These are phyloP conservation scores for Achaetomiella virescens DNA, from an alignment of 495 filamentous ascomycete genomes.

Conservation along the genomic window DNA sequence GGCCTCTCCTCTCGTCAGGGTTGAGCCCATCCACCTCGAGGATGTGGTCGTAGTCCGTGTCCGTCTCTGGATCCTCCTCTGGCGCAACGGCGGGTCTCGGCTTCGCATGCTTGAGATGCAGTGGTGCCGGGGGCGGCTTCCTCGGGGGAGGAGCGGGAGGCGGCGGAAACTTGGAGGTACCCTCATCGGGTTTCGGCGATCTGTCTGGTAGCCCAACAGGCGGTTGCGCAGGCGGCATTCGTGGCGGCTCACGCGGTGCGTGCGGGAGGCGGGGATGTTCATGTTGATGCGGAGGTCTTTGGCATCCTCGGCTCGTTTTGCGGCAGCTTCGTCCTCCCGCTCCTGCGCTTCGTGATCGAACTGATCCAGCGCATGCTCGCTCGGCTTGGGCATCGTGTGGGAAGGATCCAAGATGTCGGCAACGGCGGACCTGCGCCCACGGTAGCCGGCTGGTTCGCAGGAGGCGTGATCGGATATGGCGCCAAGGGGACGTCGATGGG, in stretches of 20 bases:
- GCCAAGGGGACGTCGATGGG: conserved; percentile 48
- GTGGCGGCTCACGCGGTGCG: conserved; percentile 40
- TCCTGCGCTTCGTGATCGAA: conserved; percentile 48
- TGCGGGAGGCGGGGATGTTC: conserved; percentile 43
- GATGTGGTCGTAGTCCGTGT: conserved; percentile 79
- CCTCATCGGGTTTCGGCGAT: conserved; percentile 41
- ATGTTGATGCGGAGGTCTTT: conserved; percentile 42
- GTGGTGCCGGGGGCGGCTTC: conserved; percentile 77
- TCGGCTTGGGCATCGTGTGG: conserved; percentile 49
- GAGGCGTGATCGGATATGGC: conserved; percentile 53
- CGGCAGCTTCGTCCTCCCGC: conserved; percentile 36
- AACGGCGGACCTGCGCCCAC: conserved; percentile 29
- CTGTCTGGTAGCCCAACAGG: conserved; percentile 37
- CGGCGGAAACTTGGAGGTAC: conserved; percentile 39
- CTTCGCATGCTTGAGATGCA: conserved; percentile 56
- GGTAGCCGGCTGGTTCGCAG: conserved; percentile 31
- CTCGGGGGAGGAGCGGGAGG: conserved; percentile 54
- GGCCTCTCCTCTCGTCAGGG: conserved; percentile 56
- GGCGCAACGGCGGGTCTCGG: conserved; percentile 42
- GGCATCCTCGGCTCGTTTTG: conserved; percentile 34
- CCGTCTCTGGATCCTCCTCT: conserved; percentile 56
- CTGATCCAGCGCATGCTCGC: conserved; percentile 46
- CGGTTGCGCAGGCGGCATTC: conserved; percentile 37
- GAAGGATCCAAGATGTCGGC: conserved; percentile 42
- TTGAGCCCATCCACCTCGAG: conserved; percentile 58